Evolutionary conservation across 176 grass and related monocot genomes (phyloP).

Genomic region (Aegilops longissima): DNA sequence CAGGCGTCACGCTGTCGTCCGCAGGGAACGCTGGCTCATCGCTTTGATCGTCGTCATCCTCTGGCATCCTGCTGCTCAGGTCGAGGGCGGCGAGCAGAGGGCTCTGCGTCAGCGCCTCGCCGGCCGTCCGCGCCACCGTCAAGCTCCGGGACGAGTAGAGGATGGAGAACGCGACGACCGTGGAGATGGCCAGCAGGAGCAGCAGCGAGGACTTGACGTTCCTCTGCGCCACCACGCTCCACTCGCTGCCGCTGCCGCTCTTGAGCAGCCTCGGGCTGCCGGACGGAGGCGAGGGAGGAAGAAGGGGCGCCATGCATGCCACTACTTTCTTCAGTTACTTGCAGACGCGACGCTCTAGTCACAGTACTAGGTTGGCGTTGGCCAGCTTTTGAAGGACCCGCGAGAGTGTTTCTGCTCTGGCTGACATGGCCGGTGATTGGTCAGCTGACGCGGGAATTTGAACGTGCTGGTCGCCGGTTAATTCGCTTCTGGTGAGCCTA

Average conservation of each 20-base stretch:
- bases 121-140: background rate
- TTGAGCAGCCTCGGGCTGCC: constrained; percentile 23
- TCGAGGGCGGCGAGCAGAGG: background rate
- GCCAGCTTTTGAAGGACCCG: constrained; percentile 22
- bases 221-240: constrained; percentile 37
- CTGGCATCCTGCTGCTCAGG: background rate
- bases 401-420: background rate
- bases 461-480: background rate
- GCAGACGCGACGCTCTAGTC: background rate
- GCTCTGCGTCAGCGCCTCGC: background rate
- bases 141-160: constrained; percentile 28
- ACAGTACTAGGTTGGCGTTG: background rate
- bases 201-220: constrained; percentile 49
- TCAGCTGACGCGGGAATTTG: background rate
- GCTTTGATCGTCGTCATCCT: background rate
- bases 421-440: background rate
- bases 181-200: constrained; percentile 50
- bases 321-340: too few relatives aligned
- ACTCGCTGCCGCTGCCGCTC: constrained; percentile 40
- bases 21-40: background rate
- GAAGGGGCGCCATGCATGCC: constrained; percentile 24
- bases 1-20: background rate
- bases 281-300: background rate
- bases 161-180: constrained; percentile 34
- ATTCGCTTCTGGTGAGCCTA: constrained; percentile 33